These are phyloP conservation scores for Saturnispora saitoi DNA, from an alignment of 805 yeast genomes.

Conservation along the genomic window DNA sequence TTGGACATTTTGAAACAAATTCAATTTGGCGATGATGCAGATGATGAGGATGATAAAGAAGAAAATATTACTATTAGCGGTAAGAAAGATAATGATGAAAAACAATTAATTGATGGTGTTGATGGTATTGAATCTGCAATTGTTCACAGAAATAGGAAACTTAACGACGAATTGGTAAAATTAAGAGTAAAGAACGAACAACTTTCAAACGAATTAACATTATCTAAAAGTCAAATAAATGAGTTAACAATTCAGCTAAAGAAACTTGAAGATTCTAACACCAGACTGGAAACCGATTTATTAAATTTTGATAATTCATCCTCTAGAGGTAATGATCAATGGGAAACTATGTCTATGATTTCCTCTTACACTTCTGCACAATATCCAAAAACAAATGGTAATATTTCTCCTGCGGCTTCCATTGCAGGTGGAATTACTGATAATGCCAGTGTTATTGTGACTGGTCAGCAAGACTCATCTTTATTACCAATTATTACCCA, in stretches of 20 bases:
- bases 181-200: constrained; percentile 52
- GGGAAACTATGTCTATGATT: constrained; percentile 59
- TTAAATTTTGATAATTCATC: constrained; percentile 41
- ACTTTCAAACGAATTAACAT: constrained; percentile 31
- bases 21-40: constrained; percentile 48
- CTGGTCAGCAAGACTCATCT: constrained; percentile 31
- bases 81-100: background rate
- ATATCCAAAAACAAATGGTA: constrained; percentile 17
- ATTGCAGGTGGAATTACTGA: constrained; percentile 32
- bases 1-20: constrained; percentile 62
- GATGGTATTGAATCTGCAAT: constrained; percentile 35
- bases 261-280: constrained; percentile 36
- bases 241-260: constrained; percentile 32
- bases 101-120: constrained; percentile 32
- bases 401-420: constrained; percentile 45
- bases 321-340: constrained; percentile 32
- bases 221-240: constrained; percentile 33
- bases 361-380: constrained; percentile 39
- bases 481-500: constrained; percentile 83
- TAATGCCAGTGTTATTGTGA: background rate
- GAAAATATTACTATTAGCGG: constrained; percentile 26
- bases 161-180: constrained; percentile 62
- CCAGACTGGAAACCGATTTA: constrained; percentile 60
- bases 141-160: constrained; percentile 59
- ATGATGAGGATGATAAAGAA: constrained; percentile 28